Evolutionary conservation across 2,329 filamentous ascomycete genomes (phyloP).

Genomic region (Curvularia sp.): DNA sequence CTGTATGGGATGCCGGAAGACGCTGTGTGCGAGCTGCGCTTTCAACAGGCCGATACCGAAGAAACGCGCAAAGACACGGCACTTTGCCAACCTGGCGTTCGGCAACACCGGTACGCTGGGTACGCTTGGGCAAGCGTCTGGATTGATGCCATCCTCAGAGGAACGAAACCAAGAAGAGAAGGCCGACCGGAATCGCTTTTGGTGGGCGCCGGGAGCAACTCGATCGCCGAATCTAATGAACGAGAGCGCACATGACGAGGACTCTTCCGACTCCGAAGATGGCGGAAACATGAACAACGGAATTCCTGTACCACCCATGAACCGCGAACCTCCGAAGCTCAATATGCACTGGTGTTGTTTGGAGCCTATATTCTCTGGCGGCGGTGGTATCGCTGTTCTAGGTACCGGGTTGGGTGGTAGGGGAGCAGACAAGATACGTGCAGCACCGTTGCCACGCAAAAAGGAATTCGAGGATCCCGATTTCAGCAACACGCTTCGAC

Average conservation of each 20-base stretch:
- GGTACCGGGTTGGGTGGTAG: slow-evolving; percentile 57
- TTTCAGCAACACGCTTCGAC: slow-evolving; percentile 58
- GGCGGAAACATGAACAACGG: slow-evolving; percentile 45
- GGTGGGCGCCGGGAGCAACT: slow-evolving; percentile 66
- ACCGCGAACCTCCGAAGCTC: slow-evolving; percentile 56
- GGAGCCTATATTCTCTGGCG: slow-evolving; percentile 66
- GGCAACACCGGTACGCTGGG: slow-evolving; percentile 39
- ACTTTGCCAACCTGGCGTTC: slow-evolving; percentile 50
- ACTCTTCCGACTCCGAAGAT: slow-evolving; percentile 51
- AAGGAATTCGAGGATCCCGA: slow-evolving; percentile 65
- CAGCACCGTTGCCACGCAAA: slow-evolving; percentile 62
- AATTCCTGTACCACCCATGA: slow-evolving; percentile 45
- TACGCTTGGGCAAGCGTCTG: slow-evolving; percentile 40
- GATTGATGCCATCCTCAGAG: slow-evolving; percentile 36
- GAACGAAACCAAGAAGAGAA: slow-evolving; percentile 32
- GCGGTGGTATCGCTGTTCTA: slow-evolving; percentile 65
- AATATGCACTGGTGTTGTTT: slow-evolving; percentile 68
- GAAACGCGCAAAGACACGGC: slow-evolving; percentile 49
- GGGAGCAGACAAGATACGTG: slow-evolving; percentile 63
- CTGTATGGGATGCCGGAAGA: slow-evolving; percentile 67
- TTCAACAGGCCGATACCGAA: slow-evolving; percentile 62
- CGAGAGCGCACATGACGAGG: slow-evolving; percentile 54
- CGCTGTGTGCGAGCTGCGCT: slow-evolving; percentile 66
- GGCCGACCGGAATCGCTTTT: slow-evolving; percentile 54
- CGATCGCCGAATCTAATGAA: slow-evolving; percentile 66